Base-by-base conservation (phyloP, 2,329 filamentous ascomycete genomes). In the Aspergillus terreus region DNA sequence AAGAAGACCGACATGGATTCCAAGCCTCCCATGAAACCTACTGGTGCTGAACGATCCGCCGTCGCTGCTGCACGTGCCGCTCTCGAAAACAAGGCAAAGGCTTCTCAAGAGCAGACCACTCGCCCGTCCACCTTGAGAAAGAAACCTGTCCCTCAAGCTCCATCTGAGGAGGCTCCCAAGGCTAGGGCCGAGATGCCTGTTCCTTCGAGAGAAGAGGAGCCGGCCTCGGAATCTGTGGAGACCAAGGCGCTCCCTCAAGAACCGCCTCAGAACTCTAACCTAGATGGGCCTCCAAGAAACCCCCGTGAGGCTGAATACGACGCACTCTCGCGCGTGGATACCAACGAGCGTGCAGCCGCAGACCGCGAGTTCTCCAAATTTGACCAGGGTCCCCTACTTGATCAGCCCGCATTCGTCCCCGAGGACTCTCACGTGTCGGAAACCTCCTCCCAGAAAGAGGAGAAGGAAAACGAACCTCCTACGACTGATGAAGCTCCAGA, bases 321-420 rank as follows among this genome's bases (percentile, higher is more conserved):
- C 79, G 59, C 76, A 69, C 66, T 83, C 4, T 86, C 87, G 5
- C 81, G 79, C 4, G 77, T 86, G 33, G 81, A 83, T 61, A 84
- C 72, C 32, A 69, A 70, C 49, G 75, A 77, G 57, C 68, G 69
- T 46, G 69, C 67, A 36, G 70, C 71, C n/a, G 73, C 75, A 12
- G 71, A 76, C 41, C 68, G 65, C 4, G 76, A 77, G 47, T 85
- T 85, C 63, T 81, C 80, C 14, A 77, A 76, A 21, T 97, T 97
- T 65, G 88, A 94, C 63, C 92, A 97, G 72, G 94, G 92, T 2
- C 94, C 94, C 1, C 79, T 96, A 21, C 71, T 82, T 9, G 91
- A 97, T 51, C 88, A 94, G 68, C 92, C 94, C 3, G 89, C 91
- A 1, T 95, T 95, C 64, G 78, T 83, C 10, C 89, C 89, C 0